Evolutionary conservation across 805 yeast genomes (phyloP).

Genomic region (Wickerhamomyces queroliae): DNA sequence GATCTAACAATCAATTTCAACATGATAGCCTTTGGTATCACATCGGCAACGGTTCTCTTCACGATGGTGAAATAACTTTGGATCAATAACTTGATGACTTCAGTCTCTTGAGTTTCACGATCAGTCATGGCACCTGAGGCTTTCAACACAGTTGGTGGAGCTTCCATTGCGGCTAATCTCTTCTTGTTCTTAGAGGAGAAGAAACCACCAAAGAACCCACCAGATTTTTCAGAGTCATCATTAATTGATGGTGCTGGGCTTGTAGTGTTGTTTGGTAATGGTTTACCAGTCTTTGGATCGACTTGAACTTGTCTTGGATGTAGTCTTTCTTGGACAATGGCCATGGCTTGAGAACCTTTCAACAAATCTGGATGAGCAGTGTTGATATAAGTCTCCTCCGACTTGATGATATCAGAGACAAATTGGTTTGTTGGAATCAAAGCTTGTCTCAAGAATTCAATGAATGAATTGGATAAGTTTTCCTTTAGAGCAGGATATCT

Average conservation of each 20-base stretch:
- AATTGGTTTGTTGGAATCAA: constrained; percentile 81
- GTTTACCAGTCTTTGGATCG: constrained; percentile 88
- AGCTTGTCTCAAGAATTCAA: constrained; percentile 73
- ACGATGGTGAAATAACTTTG: constrained; percentile 89
- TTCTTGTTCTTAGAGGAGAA: constrained; percentile 90
- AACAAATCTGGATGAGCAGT: constrained; percentile 97
- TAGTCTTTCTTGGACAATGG: constrained; percentile 80
- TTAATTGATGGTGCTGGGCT: constrained; percentile 24
- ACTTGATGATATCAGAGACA: constrained; percentile 72
- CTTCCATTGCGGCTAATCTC: constrained; percentile 92
- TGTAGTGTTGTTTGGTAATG: constrained; percentile 41
- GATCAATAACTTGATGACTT: constrained; percentile 89
- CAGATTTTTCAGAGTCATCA: constrained; percentile 37
- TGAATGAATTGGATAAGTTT: constrained; percentile 72
- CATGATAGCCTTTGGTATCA: constrained; percentile 95
- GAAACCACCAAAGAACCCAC: constrained; percentile 94
- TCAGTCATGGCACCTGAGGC: constrained; percentile 91
- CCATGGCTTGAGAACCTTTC: constrained; percentile 93
- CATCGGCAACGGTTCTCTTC: constrained; percentile 86
- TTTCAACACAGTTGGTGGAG: constrained; percentile 92
- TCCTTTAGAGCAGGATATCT: constrained; percentile 92
- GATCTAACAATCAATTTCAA: constrained; percentile 81
- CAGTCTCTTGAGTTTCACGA: constrained; percentile 94
- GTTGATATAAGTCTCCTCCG: constrained; percentile 93
- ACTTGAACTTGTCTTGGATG: constrained; percentile 68